Evolutionary conservation across 768 basidiomycete genomes (phyloP), one percentile per base, ranked within the genome.

Genomic region (Tricholoma terreum): DNA sequence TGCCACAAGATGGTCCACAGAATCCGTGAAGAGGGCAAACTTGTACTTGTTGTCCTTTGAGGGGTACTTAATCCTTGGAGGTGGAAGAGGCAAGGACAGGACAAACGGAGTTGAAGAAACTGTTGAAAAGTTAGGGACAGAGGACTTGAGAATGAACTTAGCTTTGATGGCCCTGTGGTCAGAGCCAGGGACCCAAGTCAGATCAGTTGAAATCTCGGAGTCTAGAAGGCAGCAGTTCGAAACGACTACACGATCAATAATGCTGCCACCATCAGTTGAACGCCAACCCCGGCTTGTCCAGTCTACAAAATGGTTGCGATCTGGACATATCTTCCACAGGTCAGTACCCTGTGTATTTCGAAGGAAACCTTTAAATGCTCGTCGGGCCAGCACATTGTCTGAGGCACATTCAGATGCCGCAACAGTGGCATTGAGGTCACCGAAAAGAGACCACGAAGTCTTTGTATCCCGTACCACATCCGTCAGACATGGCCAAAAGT

Each of bases 161-260:
- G 24, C 53, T 15, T 42, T 30, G 1, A 54, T 33, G 33, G 35
- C 40, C 9, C 50, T 35, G 19, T 57, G 56, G 33, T 57, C 56
- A 1, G 36, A 40, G 12, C 56, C 56, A 19, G 56, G 38, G 17
- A 57, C 50, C 56, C 50, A 57, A 2, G 50, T 33, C 6, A 35
- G 15, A 31, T 51, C 50, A 19, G 56, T 50, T 6, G 8, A 31
- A 21, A 57, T 52, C 22, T 57, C 49, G 12, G 50, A 50, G 48
- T 57, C 56, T 1, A 52, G 14, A 24, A 57, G 50, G 4, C 38
- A 24, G 27, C 11, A 6, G 7, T 9, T 4, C 0, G 66, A 65
- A 0, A 57, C 33, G 9, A 61, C 65, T 1, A 66, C 50, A 2
- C 60, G 46, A 40, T 67, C 62, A 22, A 67, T 69, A 15, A 69